Evolutionary conservation across 441 rosid genomes (phyloP).

Genomic region (Pelargonium cotyledonis): DNA sequence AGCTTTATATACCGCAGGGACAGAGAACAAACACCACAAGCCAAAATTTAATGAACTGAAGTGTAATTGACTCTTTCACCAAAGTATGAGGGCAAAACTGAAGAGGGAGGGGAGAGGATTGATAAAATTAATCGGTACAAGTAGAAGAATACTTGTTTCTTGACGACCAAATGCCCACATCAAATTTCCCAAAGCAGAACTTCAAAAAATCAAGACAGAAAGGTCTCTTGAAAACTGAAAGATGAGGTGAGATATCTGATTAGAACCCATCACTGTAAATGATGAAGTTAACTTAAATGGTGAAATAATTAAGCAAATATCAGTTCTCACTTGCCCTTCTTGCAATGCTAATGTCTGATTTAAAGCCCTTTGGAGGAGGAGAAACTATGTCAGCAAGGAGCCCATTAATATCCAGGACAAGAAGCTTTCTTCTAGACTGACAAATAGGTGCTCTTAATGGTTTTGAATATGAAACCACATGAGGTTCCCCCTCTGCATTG

Average conservation of each 20-base stretch:
- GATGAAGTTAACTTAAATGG: background rate
- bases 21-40: background rate
- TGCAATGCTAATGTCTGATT: slow-evolving; percentile 47
- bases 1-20: background rate
- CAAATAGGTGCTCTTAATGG: slow-evolving; percentile 16
- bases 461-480: slow-evolving; percentile 16
- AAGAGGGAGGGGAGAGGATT: no score
- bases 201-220: slow-evolving; percentile 55
- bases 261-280: slow-evolving; percentile 5
- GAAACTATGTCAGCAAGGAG: slow-evolving; percentile 63
- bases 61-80: no score
- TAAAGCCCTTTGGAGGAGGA: slow-evolving; percentile 32
- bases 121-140: background rate
- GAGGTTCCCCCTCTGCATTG: slow-evolving; percentile 11
- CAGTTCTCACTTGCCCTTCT: slow-evolving; percentile 45
- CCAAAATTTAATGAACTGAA: background rate
- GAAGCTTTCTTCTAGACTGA: slow-evolving; percentile 41
- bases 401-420: slow-evolving; percentile 82
- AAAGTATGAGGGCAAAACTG: no score
- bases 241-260: slow-evolving; percentile 8
- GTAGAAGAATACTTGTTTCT: slow-evolving; percentile 38
- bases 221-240: slow-evolving; percentile 69
- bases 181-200: slow-evolving; percentile 80
- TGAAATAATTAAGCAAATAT: background rate
- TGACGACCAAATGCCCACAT: slow-evolving; percentile 87